These are phyloP conservation scores for Lippia alba DNA, from an alignment of 305 asterid genomes.

Conservation along the genomic window DNA sequence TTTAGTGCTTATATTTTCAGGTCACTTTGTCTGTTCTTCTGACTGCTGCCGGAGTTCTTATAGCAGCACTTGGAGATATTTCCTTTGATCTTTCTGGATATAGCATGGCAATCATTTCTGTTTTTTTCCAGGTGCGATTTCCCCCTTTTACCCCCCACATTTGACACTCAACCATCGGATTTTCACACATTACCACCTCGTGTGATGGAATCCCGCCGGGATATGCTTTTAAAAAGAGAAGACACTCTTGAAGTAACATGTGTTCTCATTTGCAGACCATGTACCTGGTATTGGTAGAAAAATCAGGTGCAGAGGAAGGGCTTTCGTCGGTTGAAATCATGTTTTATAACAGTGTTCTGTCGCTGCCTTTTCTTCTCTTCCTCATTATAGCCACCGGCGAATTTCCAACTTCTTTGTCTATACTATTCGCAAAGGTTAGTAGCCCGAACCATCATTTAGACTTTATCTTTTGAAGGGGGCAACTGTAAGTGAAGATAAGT, in stretches of 20 bases:
- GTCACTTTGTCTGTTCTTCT: conserved; percentile 85
- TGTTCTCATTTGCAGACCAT: conserved; percentile 66
- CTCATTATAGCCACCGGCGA: conserved; percentile 91
- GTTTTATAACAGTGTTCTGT: conserved; percentile 85
- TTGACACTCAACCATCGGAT: too few species aligned
- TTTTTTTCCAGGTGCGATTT: conserved; percentile 82
- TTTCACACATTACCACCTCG: too few species aligned
- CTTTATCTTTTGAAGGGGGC: too few species aligned
- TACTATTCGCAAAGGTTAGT: conserved; percentile 73
- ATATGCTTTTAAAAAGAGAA: too few species aligned
- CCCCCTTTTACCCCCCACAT: not conserved
- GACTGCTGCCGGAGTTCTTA: conserved; percentile 88
- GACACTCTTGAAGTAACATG: not conserved
- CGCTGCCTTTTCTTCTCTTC: conserved; percentile 83
- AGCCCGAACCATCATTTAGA: too few species aligned
- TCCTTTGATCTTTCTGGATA: conserved; percentile 92
- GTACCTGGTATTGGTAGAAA: conserved; percentile 96
- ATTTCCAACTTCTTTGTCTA: conserved; percentile 73
- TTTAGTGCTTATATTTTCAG: conserved; percentile 45
- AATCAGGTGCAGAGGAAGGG: conserved; percentile 97
- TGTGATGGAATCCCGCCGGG: too few species aligned
- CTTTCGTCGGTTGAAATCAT: conserved; percentile 90
- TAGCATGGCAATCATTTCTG: conserved; percentile 87
- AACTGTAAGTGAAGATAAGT: too few species aligned
- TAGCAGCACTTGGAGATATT: conserved; percentile 97